These are phyloP conservation scores for Tricholoma sp. DNA, from an alignment of 768 basidiomycete genomes.

Conservation along the genomic window DNA sequence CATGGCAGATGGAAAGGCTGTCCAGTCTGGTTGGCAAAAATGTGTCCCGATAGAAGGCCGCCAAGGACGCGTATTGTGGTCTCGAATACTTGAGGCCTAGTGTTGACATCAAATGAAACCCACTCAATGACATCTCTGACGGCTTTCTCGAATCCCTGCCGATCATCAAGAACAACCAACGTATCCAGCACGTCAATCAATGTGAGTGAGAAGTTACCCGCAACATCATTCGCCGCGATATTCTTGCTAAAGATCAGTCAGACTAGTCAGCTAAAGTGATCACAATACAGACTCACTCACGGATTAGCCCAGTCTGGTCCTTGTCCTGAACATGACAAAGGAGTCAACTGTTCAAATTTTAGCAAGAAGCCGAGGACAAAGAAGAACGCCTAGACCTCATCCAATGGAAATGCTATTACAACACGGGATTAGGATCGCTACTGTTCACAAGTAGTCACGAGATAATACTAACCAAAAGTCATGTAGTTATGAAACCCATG, in stretches of 20 bases:
- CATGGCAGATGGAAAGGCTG: conserved; percentile 75
- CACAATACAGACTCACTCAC: conserved; percentile 39
- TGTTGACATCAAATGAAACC: conserved; percentile 91
- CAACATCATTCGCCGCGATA: conserved; percentile 83
- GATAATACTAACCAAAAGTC: conserved; percentile 54
- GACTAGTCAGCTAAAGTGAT: not conserved
- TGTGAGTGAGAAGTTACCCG: conserved; percentile 88
- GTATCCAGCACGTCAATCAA: conserved; percentile 84
- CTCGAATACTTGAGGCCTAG: conserved; percentile 98
- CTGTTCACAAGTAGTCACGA: conserved; percentile 8
- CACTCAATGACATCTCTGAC: conserved; percentile 75
- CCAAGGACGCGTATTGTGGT: conserved; percentile 93
- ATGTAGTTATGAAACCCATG: conserved; percentile 91
- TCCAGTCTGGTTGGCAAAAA: conserved; percentile 62
- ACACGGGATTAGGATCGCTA: conserved; percentile 13
- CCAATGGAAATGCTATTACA: conserved; percentile 70
- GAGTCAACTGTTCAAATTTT: conserved; percentile 57
- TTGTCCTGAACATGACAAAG: conserved; percentile 79
- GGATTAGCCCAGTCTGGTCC: conserved; percentile 85
- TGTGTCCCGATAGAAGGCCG: conserved; percentile 81
- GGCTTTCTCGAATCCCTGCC: conserved; percentile 74
- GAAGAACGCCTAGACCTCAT: conserved; percentile 51
- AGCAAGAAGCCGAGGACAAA: not conserved
- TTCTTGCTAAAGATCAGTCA: conserved; percentile 45
- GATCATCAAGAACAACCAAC: conserved; percentile 82